phyloP scores from a whole-genome alignment of 2,329 filamentous ascomycete species.

The Lasiodiplodia gonubiensis region DNA sequence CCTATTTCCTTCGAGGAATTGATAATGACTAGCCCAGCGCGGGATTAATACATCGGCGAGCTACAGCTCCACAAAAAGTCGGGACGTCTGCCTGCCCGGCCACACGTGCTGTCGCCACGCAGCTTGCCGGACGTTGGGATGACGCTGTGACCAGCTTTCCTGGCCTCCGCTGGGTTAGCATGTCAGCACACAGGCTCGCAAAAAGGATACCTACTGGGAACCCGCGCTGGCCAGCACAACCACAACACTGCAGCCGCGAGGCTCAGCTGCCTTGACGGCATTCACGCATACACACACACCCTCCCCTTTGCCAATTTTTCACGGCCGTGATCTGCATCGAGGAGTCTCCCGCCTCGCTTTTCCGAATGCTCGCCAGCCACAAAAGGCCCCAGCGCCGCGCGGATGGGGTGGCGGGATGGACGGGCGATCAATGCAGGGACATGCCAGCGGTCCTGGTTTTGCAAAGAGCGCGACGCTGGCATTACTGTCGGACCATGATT shows the following conservation, averaged over 20 bases:
- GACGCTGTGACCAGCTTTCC: constrained; percentile 15
- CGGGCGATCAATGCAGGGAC: constrained; percentile 29
- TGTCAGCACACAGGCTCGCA: constrained; percentile 18
- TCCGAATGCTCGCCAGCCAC: constrained; percentile 25
- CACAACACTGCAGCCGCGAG: not conserved
- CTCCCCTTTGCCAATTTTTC: not conserved
- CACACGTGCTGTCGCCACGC: constrained; percentile 20
- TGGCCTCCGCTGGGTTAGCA: constrained; percentile 6
- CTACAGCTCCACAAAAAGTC: constrained; percentile 21
- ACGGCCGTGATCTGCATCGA: constrained; percentile 26
- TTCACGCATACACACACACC: not conserved
- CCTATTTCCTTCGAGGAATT: constrained; percentile 10
- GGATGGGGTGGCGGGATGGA: constrained; percentile 27
- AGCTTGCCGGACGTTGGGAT: constrained; percentile 26
- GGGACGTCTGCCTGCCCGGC: constrained; percentile 9
- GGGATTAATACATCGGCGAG: constrained; percentile 7
- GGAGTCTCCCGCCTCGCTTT: constrained; percentile 17
- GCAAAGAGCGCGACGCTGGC: constrained; percentile 6
- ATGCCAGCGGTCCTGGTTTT: constrained; percentile 23
- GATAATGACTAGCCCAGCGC: not conserved
- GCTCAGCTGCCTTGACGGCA: constrained; percentile 10
- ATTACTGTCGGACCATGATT: constrained; percentile 10
- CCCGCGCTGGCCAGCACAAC: constrained; percentile 8
- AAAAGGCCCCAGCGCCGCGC: constrained; percentile 19
- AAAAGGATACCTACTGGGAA: not conserved